Evolutionary conservation across 169 alveolate genomes (phyloP), one percentile per base, ranked within the genome.

Genomic region (Condylostoma magnum): DNA sequence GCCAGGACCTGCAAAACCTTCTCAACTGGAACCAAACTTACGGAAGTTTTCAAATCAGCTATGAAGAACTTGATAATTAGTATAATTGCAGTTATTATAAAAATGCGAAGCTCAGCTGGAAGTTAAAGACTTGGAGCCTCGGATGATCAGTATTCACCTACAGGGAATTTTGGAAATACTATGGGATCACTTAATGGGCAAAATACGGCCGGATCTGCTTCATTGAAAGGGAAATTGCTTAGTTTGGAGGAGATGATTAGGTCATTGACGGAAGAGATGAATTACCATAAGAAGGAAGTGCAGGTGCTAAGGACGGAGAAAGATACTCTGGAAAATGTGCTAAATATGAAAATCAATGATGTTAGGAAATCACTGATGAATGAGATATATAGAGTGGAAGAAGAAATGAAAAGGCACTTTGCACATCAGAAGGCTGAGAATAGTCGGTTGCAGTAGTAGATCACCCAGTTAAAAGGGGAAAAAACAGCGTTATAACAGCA

Each of bases 381-480:
- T 69, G 96, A 86, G 70, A 69, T 85, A 53, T 80, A 72, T 76
- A 83, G 89, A 69, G 91, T 86, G 4, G 93, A 93, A 76, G 97
- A 90, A 46, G 96, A 89, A 69, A 87, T 92, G 92, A 92, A 87
- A 75, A 71, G 93, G 53, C 93, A 89, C 73, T 86, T 88, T 68
- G 78, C 89, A 27, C 91, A 85, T 69, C 69, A 85, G 76, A 80
- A 86, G 46, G 93, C 95, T 22, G 97, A 92, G 65, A 92, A 92
- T 79, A 69, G 91, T 18, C 79, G 97, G 78, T 74, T 92, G 30
- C 83, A 92, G 73, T 86, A 92, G 76, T 86, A 92, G 80, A 80
- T 92, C 34, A 87, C 94, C n/a, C 75, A 92, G 28, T 79, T 92
- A 12, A 92, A 92, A 76, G 97, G 93, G 28, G 97, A 92, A 80